These are phyloP conservation scores for Solanum hybrid DNA, from an alignment of 305 asterid genomes.

Conservation along the genomic window DNA sequence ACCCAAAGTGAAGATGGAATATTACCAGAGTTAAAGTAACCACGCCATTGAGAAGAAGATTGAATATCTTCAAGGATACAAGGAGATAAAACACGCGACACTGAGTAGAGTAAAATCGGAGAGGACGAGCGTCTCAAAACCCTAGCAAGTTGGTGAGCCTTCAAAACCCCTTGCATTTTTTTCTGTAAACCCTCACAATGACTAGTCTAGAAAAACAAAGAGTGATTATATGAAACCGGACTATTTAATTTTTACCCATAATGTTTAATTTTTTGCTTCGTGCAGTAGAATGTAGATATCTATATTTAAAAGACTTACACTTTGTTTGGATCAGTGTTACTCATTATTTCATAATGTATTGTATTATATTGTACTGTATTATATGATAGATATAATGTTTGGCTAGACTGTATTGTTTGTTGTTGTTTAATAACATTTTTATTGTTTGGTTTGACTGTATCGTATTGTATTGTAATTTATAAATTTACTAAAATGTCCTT, in stretches of 20 bases:
- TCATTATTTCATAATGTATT: too few relatives aligned
- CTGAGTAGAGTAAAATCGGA: conserved; percentile 17
- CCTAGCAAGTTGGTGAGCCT: conserved; percentile 29
- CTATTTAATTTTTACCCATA: neutral
- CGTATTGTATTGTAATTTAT: too few relatives aligned
- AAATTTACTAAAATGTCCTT: too few relatives aligned
- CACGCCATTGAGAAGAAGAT: conserved; percentile 20
- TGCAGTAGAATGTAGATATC: neutral
- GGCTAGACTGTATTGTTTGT: too few relatives aligned
- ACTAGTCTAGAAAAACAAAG: neutral
- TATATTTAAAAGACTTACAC: neutral
- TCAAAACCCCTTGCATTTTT: conserved; percentile 31
- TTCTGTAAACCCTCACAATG: neutral
- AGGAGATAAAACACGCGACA: conserved; percentile 9
- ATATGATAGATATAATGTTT: too few relatives aligned
- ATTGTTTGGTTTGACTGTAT: too few relatives aligned
- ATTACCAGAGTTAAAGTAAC: conserved; percentile 18
- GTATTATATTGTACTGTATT: too few relatives aligned
- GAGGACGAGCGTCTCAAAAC: conserved; percentile 19
- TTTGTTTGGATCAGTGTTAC: too few relatives aligned
- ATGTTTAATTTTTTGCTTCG: neutral
- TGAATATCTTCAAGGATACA: conserved; percentile 1
- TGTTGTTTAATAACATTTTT: too few relatives aligned
- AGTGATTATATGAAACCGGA: neutral
- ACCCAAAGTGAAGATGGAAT: neutral